A percentile compares a stretch with the other conserved stretches of the same genome.
Evolutionary conservation across 305 asterid genomes (phyloP).

Genomic region (Solanum aculeatissimum): DNA sequence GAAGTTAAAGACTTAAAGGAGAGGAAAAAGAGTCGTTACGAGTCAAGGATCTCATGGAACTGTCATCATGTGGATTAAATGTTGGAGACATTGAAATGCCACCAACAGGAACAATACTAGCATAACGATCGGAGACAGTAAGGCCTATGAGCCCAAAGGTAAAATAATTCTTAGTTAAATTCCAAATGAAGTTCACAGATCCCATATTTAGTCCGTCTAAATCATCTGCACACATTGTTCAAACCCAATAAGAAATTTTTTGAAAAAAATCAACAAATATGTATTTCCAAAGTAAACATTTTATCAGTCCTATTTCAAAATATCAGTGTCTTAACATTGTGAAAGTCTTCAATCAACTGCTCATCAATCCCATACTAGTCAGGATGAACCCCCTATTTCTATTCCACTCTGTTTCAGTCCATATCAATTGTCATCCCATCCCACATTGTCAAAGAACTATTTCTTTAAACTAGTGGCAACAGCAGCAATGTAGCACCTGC

Average conservation of each 20-base stretch:
- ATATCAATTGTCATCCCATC: neutral
- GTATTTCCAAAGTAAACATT: neutral
- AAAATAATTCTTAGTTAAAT: slow-evolving; percentile 32
- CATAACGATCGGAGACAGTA: slow-evolving; percentile 67
- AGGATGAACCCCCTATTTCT: neutral
- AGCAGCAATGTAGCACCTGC: neutral
- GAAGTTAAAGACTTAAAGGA: neutral
- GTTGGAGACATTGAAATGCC: slow-evolving; percentile 92
- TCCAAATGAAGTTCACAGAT: slow-evolving; percentile 29
- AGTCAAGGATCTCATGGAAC: slow-evolving; percentile 19
- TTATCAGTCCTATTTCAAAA: neutral
- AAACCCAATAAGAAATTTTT: neutral
- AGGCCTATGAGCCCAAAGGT: slow-evolving; percentile 54
- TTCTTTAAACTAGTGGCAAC: neutral
- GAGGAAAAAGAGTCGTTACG: slow-evolving; percentile 22
- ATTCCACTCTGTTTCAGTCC: neutral
- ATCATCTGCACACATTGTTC: neutral
- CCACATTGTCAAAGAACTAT: neutral
- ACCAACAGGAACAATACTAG: slow-evolving; percentile 49
- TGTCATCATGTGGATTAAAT: slow-evolving; percentile 37
- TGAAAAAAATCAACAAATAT: neutral
- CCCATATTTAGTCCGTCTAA: slow-evolving; percentile 26
- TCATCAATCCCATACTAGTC: neutral
- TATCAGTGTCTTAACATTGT: neutral
- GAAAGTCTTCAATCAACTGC: neutral